Base-by-base conservation (phyloP, 306 rosid species). In the Fagus crenata region DNA sequence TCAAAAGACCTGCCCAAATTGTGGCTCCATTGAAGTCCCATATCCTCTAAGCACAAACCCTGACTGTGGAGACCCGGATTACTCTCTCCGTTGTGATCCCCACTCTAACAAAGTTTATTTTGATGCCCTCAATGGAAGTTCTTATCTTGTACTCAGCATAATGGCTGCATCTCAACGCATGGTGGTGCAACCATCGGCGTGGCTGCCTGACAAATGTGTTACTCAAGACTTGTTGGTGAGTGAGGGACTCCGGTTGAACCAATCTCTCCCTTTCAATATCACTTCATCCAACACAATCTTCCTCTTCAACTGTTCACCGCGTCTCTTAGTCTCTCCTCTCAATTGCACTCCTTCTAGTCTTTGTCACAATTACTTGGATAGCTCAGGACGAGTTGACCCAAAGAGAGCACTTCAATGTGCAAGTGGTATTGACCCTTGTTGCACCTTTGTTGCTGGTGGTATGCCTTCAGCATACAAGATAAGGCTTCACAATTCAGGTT, bases 381-480 rank as follows among this genome's bases (percentile, higher is more conserved):
- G 83, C 79, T 90, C 98, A 0, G 89, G 90, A 4, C 90, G 82
- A 49, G 87, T 91, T 43, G 89, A 87, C 36, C 33, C 4, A 33
- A 78, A 81, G 11, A 63, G 79, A 81, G 89, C 93, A 15, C 36
- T 51, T 46, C 83, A 83, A 73, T 95, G 99, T 85, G 87, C 85
- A 1, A 84, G 87, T 58, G 90, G 53, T 53, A 69, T 92, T 81
- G 85, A 83, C 72, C 92, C 94, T 75, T 92, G 99, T 81, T 95
- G 99, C 82, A 90, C 97, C 11, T 95, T 95, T 83, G 37, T 84
- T 51, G 85, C 97, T 2, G 99, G 97, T 14, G 99, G 99, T 2
- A 78, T 59, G 82, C 98, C 99, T 79, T 92, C 97, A 17, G 93
- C 97, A 15, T 92, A 92, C 87, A 95, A 84, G 84, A 95, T 92